These are phyloP conservation scores for Colletotrichum navitas DNA, from an alignment of 2,329 filamentous ascomycete species.

Conservation along the genomic window DNA sequence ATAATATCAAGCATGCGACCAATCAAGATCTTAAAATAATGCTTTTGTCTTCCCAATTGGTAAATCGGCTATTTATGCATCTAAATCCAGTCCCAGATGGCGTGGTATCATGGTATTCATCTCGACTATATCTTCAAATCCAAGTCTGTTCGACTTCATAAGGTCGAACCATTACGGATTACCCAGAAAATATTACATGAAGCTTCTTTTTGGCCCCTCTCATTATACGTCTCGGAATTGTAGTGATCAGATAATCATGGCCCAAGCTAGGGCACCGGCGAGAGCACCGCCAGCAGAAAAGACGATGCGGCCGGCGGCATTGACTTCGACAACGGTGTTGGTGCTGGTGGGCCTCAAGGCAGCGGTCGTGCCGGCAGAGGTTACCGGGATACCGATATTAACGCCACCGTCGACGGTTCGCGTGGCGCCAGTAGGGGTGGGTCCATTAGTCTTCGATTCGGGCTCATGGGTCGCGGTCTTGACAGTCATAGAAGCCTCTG, in stretches of 20 bases:
- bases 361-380: slow-evolving; percentile 10
- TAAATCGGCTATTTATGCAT: slow-evolving; percentile 9
- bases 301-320: slow-evolving; percentile 25
- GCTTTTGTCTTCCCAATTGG: not conserved
- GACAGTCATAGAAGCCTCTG: slow-evolving; percentile 6
- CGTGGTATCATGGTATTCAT: slow-evolving; percentile 38
- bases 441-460: slow-evolving; percentile 3
- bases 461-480: slow-evolving; percentile 8
- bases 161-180: slow-evolving; percentile 26
- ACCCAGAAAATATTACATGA: slow-evolving; percentile 33
- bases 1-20: not conserved
- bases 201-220: not conserved
- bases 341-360: slow-evolving; percentile 20
- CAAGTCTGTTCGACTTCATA: not conserved
- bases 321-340: slow-evolving; percentile 27
- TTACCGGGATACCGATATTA: slow-evolving; percentile 23
- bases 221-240: not conserved
- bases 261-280: slow-evolving; percentile 19
- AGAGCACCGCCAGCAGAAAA: slow-evolving; percentile 23
- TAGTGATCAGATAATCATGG: slow-evolving; percentile 14
- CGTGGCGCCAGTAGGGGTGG: slow-evolving; percentile 20
- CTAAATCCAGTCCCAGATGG: slow-evolving; percentile 19
- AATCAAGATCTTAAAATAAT: too few species aligned
- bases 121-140: not conserved
- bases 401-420: slow-evolving; percentile 28